phyloP scores from a whole-genome alignment of 345 rosid genomes.

The Geranium rotundifolium region DNA sequence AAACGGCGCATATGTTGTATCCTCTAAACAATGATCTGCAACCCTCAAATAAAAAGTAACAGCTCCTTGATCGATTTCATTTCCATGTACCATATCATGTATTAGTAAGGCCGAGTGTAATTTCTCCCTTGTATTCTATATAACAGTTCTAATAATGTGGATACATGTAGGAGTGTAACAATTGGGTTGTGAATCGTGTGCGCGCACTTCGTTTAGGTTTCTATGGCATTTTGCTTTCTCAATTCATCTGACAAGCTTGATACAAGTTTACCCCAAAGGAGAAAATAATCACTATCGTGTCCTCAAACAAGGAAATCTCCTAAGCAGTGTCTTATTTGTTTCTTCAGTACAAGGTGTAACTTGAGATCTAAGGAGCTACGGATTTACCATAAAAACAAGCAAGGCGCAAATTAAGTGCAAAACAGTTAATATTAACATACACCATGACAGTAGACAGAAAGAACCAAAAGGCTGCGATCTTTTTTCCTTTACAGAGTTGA shows the following conservation, averaged over 20 bases:
- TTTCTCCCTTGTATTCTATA: too few relatives aligned
- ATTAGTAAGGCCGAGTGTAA: too few relatives aligned
- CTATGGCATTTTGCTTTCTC: too few relatives aligned
- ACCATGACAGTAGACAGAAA: neutral
- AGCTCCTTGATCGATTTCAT: neutral
- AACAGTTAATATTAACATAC: constrained; percentile 16
- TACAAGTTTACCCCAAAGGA: too few relatives aligned
- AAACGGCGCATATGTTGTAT: neutral
- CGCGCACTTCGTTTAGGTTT: too few relatives aligned
- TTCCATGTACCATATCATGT: too few relatives aligned
- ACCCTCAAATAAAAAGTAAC: neutral
- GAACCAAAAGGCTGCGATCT: neutral
- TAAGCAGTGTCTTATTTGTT: neutral
- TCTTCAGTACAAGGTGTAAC: neutral
- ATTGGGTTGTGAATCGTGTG: too few relatives aligned
- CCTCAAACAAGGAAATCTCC: too few relatives aligned
- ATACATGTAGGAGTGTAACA: too few relatives aligned
- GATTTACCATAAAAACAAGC: neutral
- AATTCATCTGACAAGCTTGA: too few relatives aligned
- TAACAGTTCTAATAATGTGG: too few relatives aligned
- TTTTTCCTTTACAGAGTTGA: constrained; percentile 16
- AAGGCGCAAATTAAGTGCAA: neutral
- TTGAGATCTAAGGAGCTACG: neutral
- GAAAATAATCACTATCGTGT: too few relatives aligned
- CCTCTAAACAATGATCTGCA: neutral